Evolutionary conservation across 2,329 filamentous ascomycete genomes (phyloP).

Genomic region (Fusarium concolor): DNA sequence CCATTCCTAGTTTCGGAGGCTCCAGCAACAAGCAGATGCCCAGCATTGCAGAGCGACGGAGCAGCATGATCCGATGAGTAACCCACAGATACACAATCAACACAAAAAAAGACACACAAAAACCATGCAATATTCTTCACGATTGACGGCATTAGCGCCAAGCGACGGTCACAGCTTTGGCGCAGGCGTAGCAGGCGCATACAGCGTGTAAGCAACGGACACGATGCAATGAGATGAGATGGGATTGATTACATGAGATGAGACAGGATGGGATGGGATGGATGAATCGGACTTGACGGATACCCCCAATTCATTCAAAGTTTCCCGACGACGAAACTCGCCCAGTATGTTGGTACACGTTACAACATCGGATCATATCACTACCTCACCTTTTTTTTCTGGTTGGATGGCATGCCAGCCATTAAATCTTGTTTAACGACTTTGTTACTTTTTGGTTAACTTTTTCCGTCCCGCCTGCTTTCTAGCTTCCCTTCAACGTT

Average conservation of each 20-base stretch:
- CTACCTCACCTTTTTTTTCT: conserved; percentile 15
- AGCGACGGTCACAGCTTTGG: conserved; percentile 25
- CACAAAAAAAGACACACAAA: conserved; percentile 29
- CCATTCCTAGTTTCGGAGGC: conserved; percentile 65
- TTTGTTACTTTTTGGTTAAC: conserved; percentile 31
- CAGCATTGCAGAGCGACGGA: conserved; percentile 56
- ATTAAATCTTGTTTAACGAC: conserved; percentile 34
- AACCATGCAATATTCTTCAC: conserved; percentile 34
- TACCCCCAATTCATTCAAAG: conserved; percentile 36
- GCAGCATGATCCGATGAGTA: conserved; percentile 54
- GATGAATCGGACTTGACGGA: conserved; percentile 41
- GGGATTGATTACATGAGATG: conserved; percentile 35
- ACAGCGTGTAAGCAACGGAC: conserved; percentile 36
- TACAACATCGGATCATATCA: conserved; percentile 21
- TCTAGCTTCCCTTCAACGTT: not conserved
- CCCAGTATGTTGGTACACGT: conserved; percentile 21
- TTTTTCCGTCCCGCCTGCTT: conserved; percentile 27
- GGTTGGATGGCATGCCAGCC: conserved; percentile 15
- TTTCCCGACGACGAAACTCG: conserved; percentile 30
- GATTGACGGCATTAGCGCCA: conserved; percentile 44
- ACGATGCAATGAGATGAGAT: conserved; percentile 37
- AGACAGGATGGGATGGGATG: conserved; percentile 38
- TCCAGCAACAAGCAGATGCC: conserved; percentile 52
- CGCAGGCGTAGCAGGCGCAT: conserved; percentile 37
- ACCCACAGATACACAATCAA: conserved; percentile 18